Evolutionary conservation across 305 asterid genomes (phyloP).

Genomic region (Fraxinus nigra): DNA sequence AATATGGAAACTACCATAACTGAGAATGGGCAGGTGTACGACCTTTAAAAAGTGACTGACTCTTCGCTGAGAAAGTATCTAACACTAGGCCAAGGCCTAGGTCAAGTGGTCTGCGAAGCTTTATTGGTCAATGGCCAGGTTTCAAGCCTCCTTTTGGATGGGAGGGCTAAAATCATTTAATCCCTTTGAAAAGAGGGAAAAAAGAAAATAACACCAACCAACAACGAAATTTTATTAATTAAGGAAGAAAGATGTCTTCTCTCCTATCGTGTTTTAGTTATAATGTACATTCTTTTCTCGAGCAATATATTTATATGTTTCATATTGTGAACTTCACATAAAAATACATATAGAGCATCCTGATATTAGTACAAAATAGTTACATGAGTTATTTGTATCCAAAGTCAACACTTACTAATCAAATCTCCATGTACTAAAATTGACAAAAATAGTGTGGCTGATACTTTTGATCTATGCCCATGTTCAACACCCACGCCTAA

Average conservation of each 20-base stretch:
- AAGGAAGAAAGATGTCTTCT: neutral
- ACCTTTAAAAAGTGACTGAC: neutral
- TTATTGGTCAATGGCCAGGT: too few relatives aligned
- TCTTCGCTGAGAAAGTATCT: neutral
- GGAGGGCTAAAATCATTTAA: too few relatives aligned
- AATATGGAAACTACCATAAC: neutral
- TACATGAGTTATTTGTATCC: neutral
- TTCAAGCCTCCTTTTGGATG: too few relatives aligned
- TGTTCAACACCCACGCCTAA: neutral
- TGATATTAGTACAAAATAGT: too few relatives aligned
- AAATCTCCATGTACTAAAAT: neutral
- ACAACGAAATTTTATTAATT: neutral
- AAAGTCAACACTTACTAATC: neutral
- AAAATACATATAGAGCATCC: neutral
- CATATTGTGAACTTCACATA: neutral
- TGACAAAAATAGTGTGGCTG: neutral
- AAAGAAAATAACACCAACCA: neutral
- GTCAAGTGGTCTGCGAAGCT: too few relatives aligned
- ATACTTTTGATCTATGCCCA: neutral
- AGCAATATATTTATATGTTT: neutral
- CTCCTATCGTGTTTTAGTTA: neutral
- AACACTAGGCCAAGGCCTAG: neutral
- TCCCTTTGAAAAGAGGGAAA: too few relatives aligned
- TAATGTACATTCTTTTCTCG: neutral
- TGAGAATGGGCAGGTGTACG: neutral